Conservation (phyloP, 2,329 filamentous ascomycete species). For the Xylaria sp. region DNA sequence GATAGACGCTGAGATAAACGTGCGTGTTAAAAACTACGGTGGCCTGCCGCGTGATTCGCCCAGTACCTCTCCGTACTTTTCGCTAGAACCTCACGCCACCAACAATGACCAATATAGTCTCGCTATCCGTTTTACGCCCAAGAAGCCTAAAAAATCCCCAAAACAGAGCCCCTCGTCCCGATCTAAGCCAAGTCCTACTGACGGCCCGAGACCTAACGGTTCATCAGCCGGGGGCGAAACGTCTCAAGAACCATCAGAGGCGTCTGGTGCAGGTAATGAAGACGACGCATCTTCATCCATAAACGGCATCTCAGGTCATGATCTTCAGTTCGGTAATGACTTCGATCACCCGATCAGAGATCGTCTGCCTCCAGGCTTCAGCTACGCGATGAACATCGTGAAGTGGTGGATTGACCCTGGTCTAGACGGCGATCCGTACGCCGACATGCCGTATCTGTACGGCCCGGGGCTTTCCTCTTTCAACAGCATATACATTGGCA, state of each 20-base stretch:
- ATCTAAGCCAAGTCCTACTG: background rate
- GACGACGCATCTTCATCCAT: slow-evolving; percentile 14
- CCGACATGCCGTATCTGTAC: slow-evolving; percentile 86
- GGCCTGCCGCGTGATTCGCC: slow-evolving; percentile 81
- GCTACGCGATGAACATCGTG: slow-evolving; percentile 84
- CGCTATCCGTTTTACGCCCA: slow-evolving; percentile 80
- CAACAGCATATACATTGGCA: slow-evolving; percentile 78
- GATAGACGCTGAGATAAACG: slow-evolving; percentile 74
- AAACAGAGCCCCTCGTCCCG: slow-evolving; percentile 16
- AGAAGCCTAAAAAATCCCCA: slow-evolving; percentile 51
- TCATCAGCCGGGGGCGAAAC: background rate
- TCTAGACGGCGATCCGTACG: slow-evolving; percentile 88
- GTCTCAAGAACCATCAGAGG: background rate
- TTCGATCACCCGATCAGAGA: slow-evolving; percentile 92
- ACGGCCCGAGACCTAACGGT: background rate
- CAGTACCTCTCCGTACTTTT: slow-evolving; percentile 80
- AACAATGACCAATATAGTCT: slow-evolving; percentile 86
- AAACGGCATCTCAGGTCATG: slow-evolving; percentile 69
- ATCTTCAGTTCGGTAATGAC: slow-evolving; percentile 94
- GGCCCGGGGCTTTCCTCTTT: slow-evolving; percentile 84
- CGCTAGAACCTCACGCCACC: slow-evolving; percentile 71
- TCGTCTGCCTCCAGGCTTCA: slow-evolving; percentile 85
- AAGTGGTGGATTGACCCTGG: slow-evolving; percentile 93
- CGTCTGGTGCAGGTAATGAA: background rate
- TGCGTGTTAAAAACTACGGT: slow-evolving; percentile 74